Evolutionary conservation across 345 rosid genomes (phyloP), one percentile per base, ranked within the genome.

Genomic region (Hirschfeldia incana): DNA sequence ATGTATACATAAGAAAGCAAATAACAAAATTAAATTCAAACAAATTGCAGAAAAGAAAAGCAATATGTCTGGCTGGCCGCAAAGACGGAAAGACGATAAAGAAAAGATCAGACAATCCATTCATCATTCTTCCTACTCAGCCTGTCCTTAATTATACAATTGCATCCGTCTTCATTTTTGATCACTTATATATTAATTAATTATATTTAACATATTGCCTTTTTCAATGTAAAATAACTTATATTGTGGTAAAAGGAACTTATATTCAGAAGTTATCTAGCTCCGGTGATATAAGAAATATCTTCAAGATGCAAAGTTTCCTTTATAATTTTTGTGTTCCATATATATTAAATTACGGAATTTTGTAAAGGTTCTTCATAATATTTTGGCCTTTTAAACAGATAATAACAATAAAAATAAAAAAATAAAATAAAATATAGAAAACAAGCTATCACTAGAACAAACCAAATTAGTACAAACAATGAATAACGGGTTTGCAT

Each of bases 51-150:
- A 76, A 59, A 67, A 58, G 21, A 58, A 76, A 68, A 69, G 37
- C 80, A 77, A 51, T 13, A 51, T 63, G 76, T 70, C 42, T 77
- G 65, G 80, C 53, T 70, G 76, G 58, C 70, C 80, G 71, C 32
- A 70, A 63, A 70, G 71, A 70, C 76, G 65, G 80, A 51, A 36
- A 70, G 37, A 62, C 63, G 70, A 70, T 63, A 6, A 77, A 59
- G 21, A 21, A 67, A 29, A 13, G 36, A 60, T 60, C 49, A 59
- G 61, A 68, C 68, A 76, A 16, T 12, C 34, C 26, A 29, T 39
- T 8, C 74, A 65, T 51, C 65, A 51, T 65, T 65, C 78, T 51
- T n/a, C 64, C 70, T 64, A 74, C 27, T 33, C 46, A 33, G 51
- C 21, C 28, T 21, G 15, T 42, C 44, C 69, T 28, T 44, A 62